Evolutionary conservation across 225 moss, liverwort and hornwort genomes (phyloP), one percentile per base, ranked within the genome.

Genomic region (Thuidium tamariscinum): DNA sequence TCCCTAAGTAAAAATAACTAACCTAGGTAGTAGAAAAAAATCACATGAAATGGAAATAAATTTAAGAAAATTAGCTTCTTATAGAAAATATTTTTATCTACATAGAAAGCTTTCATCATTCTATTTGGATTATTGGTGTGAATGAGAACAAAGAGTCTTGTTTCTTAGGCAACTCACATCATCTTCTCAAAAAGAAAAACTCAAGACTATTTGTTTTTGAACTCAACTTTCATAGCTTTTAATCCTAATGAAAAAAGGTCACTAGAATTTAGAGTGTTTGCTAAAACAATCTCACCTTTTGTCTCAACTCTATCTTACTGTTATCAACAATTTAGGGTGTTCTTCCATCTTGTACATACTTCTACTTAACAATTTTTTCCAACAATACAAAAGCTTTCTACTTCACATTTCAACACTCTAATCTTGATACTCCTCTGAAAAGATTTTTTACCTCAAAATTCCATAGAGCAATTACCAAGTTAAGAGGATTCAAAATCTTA

Each of bases 401-500:
- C 4, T 62, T 15, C 16, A 15, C 52, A 9, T 16, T 2, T 15
- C 29, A 7, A 10, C 34, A 63, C 3, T 5, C 2, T 64, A 64
- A 32, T 34, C 18, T 64, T 34, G 16, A 62, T 16, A 34, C 0
- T 64, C 64, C 18, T 34, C 18, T 34, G 18, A 64, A 62, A 62
- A 64, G 5, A 5, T 9, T 9, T 16, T 19, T 21, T 34, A 34
- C 6, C 6, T 19, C n/a, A 65, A 65, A 65, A 20, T 65, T n/a
- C 0, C 0, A 0, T 66, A 6, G 5, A 3, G 2, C 21, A 66
- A 36, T 21, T 21, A 21, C 9, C 37, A 36, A 66, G 20, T 21
- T n/a, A 21, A 66, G 21, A 66, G 1, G 6, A 66, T 9, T 66
- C 37, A 22, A 66, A 66, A 3, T 9, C 37, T 36, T n/a, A 20